Base-by-base conservation (phyloP, 2,329 filamentous ascomycete genomes). In the Daldinia sp. region DNA sequence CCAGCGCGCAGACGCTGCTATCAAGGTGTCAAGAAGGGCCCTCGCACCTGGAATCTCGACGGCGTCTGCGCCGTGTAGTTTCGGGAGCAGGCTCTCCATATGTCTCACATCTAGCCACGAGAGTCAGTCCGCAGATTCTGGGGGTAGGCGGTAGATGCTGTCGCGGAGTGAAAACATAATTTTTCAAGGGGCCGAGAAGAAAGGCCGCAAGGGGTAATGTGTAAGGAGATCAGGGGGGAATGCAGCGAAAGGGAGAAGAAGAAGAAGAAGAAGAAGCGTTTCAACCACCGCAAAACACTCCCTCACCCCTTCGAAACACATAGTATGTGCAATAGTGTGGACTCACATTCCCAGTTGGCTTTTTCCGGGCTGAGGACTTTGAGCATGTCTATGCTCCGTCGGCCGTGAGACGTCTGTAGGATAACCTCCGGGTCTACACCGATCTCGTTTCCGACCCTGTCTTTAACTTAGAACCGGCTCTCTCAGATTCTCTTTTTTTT, bases 281-380 rank as follows among this genome's bases (percentile, higher is more conserved):
- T 57, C 54, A 39, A n/a, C 20, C 28, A n/a, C 30, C 23, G 6
- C 41, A 10, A 23, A 23, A 23, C 20, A 23, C 20, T 2, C 20
- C 20, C 20, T 23, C 20, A 23, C 42, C 41, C 57, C 35, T 23
- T 56, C 28, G 50, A 51, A 18, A 69, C 35, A 20, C 20, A 12
- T n/a, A 59, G 20, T 39, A 60, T 42, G 7, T 13, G 26, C 13
- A 20, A 35, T 60, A 63, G 70, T 68, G 12, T 71, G 44, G 35
- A 88, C 92, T 82, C 82, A 97, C 93, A 97, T 72, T 97, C 93
- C 93, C 92, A 95, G 74, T 91, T 98, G 46, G 96, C 96, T 78
- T 93, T 93, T 74, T 92, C 90, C 15, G 93, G 92, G 69, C 93
- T 90, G 65, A 97, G 88, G 30, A 94, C 83, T 78, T 88, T 88